Conservation (phyloP, 139 green algal genomes). For the Closterium sp. region DNA sequence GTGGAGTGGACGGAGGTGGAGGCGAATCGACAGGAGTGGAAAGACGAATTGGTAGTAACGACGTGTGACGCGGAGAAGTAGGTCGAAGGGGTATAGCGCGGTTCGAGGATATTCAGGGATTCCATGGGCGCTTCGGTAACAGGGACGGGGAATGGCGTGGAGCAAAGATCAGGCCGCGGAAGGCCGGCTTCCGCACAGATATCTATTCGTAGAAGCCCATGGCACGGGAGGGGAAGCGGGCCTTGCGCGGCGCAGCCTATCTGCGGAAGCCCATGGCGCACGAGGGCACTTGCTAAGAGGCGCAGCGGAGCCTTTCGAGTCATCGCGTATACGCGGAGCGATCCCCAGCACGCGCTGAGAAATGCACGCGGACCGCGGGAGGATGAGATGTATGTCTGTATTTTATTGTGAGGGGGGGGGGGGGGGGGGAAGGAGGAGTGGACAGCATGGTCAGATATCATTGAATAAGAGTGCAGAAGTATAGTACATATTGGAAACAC, state of each 20-base stretch:
- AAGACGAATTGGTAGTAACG: neutral
- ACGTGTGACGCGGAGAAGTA: neutral
- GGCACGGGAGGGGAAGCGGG: neutral
- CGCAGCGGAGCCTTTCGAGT: neutral
- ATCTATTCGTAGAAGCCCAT: too few species aligned
- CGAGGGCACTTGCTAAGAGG: neutral
- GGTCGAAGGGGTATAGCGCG: neutral
- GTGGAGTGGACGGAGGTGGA: neutral
- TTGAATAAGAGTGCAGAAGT: too few species aligned
- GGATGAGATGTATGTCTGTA: too few species aligned
- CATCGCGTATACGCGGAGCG: too few species aligned
- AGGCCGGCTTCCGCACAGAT: too few species aligned
- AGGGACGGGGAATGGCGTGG: neutral
- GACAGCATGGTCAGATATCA: too few species aligned
- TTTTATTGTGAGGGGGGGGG: too few species aligned
- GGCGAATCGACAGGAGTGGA: neutral
- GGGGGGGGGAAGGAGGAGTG: too few species aligned
- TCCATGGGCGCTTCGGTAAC: neutral
- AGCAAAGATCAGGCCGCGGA: neutral
- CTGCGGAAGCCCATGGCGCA: neutral
- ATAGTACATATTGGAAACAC: too few species aligned
- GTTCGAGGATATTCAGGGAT: neutral
- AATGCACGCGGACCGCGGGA: too few species aligned
- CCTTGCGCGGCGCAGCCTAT: neutral
- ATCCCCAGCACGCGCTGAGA: too few species aligned